Evolutionary conservation across 495 filamentous ascomycete genomes (phyloP), one percentile per base, ranked within the genome.

Genomic region (Penicilliopsis zonata): DNA sequence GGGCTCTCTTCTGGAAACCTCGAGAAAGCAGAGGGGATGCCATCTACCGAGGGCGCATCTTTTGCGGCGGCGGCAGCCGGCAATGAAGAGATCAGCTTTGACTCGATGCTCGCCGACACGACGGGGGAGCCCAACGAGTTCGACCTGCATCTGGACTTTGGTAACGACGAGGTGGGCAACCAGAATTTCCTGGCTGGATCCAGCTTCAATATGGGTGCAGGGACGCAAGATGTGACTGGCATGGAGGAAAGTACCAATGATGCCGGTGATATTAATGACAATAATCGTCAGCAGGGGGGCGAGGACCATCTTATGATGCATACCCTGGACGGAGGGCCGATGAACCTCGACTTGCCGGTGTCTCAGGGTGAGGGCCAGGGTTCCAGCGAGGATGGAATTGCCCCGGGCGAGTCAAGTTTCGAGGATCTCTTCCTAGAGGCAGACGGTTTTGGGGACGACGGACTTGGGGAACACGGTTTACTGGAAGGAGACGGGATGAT

Each of bases 391-490:
- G 60, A 66, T 39, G 44, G 59, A 13, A 63, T 64, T 50, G 55
- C 34, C 5, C 59, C 55, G 3, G 62, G 59, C n/a, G 60, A 62
- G 42, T 65, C 65, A 2, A 68, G 46, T 32, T 66, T 68, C 19
- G 65, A 70, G 30, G 65, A 70, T 31, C 31, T 68, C 13, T 69
- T 70, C 39, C 50, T 66, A 50, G 62, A 63, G 22, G 61, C 34
- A 13, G 59, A 63, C 5, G 57, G 58, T 30, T 33, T 61, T 25
- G 59, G 42, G 7, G 55, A 49, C 3, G 50, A 51, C 4, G 48
- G 47, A 0, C 36, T 28, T 9, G 57, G 50, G 3, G 53, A 65
- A 18, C 43, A 57, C n/a, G 47, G 46, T 37, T 34, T 61, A 40
- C 33, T 65, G 32, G 59, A 58, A 31, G 61, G 56, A 0, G 57